Evolutionary conservation across 257 asterid genomes (phyloP).

Genomic region (Phtheirospermum japonicum): DNA sequence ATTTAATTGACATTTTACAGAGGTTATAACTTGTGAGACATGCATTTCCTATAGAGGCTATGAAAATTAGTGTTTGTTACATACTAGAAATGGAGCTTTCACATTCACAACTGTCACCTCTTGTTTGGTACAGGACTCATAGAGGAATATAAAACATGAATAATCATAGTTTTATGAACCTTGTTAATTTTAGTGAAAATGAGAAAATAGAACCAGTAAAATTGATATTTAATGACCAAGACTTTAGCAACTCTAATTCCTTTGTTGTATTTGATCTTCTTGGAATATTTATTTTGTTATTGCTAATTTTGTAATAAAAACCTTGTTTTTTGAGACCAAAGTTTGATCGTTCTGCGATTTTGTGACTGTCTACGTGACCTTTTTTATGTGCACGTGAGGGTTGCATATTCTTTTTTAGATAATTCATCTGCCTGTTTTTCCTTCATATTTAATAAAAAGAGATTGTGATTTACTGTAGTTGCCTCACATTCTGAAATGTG

Average conservation of each 20-base stretch:
- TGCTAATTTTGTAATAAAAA: background rate
- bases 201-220: background rate
- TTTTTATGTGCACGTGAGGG: background rate
- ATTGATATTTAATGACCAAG: background rate
- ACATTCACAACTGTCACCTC: no score
- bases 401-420: conserved; percentile 16
- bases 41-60: no score
- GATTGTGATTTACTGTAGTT: no score
- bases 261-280: no score
- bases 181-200: background rate
- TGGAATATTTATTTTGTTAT: background rate
- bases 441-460: no score
- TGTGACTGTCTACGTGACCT: conserved; percentile 1
- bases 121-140: no score
- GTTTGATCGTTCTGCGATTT: background rate
- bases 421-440: background rate
- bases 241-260: background rate
- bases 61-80: background rate
- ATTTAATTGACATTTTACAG: conserved; percentile 21
- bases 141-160: no score
- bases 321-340: background rate
- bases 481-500: no score
- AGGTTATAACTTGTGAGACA: no score
- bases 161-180: background rate
- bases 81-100: background rate